A percentile compares a stretch with the other conserved stretches of the same genome.
phyloP scores from a whole-genome alignment of 306 rosid genomes.

The Pterocarpus santalinus region DNA sequence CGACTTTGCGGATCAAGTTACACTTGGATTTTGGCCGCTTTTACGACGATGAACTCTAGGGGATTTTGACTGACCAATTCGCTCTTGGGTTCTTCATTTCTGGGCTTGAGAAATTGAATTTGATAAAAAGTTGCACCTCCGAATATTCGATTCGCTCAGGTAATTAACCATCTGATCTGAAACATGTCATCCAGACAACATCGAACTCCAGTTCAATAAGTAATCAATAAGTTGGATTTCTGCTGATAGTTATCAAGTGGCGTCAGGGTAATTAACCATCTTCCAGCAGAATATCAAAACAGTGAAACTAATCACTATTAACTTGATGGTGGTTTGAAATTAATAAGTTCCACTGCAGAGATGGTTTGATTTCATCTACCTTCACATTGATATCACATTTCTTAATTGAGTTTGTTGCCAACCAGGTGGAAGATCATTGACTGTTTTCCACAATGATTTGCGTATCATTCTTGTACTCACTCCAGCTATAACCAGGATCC shows the following conservation, averaged over 20 bases:
- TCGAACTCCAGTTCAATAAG: too few relatives aligned
- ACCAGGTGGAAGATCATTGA: conserved; percentile 30
- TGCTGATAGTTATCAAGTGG: not conserved
- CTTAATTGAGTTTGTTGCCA: conserved; percentile 21
- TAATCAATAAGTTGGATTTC: too few relatives aligned
- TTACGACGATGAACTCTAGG: too few relatives aligned
- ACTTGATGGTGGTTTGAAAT: not conserved
- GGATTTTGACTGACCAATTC: not conserved
- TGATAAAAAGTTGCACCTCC: too few relatives aligned
- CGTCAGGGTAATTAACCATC: not conserved
- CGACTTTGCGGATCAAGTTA: not conserved
- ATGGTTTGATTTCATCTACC: conserved; percentile 12
- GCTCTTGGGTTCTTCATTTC: not conserved
- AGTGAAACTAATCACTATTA: too few relatives aligned
- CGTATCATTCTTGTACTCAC: conserved; percentile 53
- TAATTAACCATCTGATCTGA: not conserved
- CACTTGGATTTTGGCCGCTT: not conserved
- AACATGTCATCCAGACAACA: not conserved
- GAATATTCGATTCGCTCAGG: too few relatives aligned
- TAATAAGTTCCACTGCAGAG: not conserved
- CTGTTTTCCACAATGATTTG: conserved; percentile 32
- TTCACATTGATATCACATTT: conserved; percentile 2
- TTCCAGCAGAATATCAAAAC: conserved; percentile 13
- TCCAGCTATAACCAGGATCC: conserved; percentile 83
- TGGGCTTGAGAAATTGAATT: too few relatives aligned